Base-by-base conservation (phyloP, 768 basidiomycete species). In the Cytidiella melzeri region DNA sequence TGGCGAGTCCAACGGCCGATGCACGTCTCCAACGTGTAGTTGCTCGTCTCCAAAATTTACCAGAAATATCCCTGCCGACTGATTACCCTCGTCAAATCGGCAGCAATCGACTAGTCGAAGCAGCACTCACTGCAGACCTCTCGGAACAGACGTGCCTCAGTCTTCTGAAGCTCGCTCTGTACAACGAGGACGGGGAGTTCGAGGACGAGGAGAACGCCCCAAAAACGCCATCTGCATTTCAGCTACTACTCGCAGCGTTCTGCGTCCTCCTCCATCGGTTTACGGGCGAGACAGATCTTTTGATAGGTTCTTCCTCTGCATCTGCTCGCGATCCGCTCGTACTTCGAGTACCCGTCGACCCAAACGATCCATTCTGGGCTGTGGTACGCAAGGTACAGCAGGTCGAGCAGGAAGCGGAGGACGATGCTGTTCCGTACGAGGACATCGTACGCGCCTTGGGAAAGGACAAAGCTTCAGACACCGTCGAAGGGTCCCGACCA, bases 201-300 rank as follows among this genome's bases (percentile, higher is more conserved):
- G 69, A 67, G 13, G 67, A 70, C 0, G 64, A 68, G 0, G 67
- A 69, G 21, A 61, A 66, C 12, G 60, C 62, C 7, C 43, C 58
- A 15, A 72, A 64, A 38, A 67, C 76, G 38, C 84, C 93, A 3
- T 89, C 94, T 2, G 85, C 88, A 0, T 97, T 94, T 64, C 92
- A 97, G 61, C 74, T 97, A 21, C 79, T 97, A 40, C 75, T 97
- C 38, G 80, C 96, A n/a, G 86, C 95, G 0, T 96, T 99, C 68
- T 77, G 81, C 10, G 85, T 95, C 19, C 74, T 98, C 43, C 72
- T 99, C 11, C 92, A 97, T 69, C 77, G 95, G 37, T 96, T 92
- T 69, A 97, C 96, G 0, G 94, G 90, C 36, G 96, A 99, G 64
- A 93, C 84, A 23, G 92, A 96, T 59, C 75, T 99, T 53, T 77